These are phyloP conservation scores for Vachellia pachyceras DNA, from an alignment of 306 rosid species.

Conservation along the genomic window DNA sequence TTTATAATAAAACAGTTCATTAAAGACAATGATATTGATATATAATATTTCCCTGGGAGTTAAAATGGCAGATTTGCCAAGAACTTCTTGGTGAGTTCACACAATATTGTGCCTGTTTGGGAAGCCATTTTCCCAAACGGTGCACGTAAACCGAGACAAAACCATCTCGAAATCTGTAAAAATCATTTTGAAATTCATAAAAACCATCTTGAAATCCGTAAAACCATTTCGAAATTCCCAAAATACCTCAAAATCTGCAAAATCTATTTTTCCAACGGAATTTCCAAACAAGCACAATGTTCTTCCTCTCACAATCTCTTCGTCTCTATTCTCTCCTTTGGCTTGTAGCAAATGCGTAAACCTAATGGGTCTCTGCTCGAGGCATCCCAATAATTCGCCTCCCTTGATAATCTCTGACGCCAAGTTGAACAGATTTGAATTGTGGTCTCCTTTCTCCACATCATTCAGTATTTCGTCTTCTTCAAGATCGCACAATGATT, in stretches of 20 bases:
- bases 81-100: constrained; percentile 33
- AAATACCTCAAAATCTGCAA: too few species aligned
- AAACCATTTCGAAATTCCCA: too few species aligned
- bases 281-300: too few species aligned
- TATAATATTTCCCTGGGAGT: constrained; percentile 22
- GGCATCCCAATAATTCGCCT: constrained; percentile 57
- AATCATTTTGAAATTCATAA: too few species aligned
- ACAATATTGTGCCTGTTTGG: too few species aligned
- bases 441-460: constrained; percentile 49
- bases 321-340: constrained; percentile 57
- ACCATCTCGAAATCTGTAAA: too few species aligned
- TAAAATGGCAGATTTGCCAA: constrained; percentile 32
- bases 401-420: constrained; percentile 71
- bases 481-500: constrained; percentile 81
- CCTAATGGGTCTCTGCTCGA: constrained; percentile 57
- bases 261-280: too few species aligned
- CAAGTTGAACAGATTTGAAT: constrained; percentile 49
- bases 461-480: constrained; percentile 61
- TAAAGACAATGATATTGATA: too few species aligned
- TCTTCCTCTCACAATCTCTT: constrained; percentile 90
- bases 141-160: too few species aligned
- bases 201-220: too few species aligned
- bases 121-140: too few species aligned
- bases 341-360: constrained; percentile 80
- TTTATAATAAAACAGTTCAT: too few species aligned